Evolutionary conservation across 257 asterid genomes (phyloP).

Genomic region (Jaltomata sinuosa): DNA sequence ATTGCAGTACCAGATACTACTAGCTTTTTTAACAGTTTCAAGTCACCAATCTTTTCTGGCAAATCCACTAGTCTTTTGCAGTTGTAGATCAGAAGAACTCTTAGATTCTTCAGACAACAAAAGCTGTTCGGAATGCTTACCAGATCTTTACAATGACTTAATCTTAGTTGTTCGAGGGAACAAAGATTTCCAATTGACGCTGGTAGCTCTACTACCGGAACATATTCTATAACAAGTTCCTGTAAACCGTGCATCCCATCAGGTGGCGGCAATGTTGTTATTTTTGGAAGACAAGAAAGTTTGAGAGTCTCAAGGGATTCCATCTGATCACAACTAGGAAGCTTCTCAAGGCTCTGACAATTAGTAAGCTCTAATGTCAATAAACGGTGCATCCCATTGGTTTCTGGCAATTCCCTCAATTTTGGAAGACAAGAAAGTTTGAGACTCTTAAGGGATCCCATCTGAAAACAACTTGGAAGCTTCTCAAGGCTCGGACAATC

Average conservation of each 20-base stretch:
- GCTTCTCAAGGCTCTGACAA: neutral
- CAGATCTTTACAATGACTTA: neutral
- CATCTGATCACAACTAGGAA: neutral
- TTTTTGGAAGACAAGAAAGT: neutral
- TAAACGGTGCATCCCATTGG: neutral
- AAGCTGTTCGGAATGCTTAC: neutral
- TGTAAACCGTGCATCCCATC: neutral
- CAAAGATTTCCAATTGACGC: neutral
- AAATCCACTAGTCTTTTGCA: neutral
- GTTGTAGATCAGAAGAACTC: neutral
- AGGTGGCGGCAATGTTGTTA: neutral
- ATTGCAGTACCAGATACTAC: neutral
- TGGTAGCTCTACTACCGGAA: neutral
- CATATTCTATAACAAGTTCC: neutral
- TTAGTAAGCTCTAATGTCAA: neutral
- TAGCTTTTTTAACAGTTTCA: neutral
- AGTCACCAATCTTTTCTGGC: neutral
- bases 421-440: conserved; percentile 1
- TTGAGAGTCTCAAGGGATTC: conserved; percentile 2
- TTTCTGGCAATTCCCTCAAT: neutral
- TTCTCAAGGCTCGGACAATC: neutral
- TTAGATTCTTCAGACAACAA: neutral
- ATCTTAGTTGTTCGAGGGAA: neutral
- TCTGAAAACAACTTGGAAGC: neutral
- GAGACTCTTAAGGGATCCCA: neutral